Base-by-base conservation (phyloP, 768 basidiomycete genomes). In the Hygrophoropsis aurantiaca region DNA sequence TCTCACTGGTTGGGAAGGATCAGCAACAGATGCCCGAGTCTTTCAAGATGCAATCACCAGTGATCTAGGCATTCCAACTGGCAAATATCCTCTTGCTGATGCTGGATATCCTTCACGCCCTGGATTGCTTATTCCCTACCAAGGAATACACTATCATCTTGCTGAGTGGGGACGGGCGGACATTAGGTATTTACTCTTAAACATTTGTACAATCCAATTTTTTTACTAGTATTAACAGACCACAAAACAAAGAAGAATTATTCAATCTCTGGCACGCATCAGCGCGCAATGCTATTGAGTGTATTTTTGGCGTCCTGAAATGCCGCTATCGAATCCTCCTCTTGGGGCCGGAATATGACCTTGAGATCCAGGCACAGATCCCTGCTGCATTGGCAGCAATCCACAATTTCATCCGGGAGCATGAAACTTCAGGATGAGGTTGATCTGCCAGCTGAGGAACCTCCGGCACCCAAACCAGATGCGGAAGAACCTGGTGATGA, bases 241-340 rank as follows among this genome's bases (percentile, higher is more conserved):
- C 72, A 30, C 32, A 11, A 42, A 70, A 66, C 34, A 47, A 59
- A 30, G 57, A 74, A 54, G 71, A 76, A 51, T 53, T 75, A 1
- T 75, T 64, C 48, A 77, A 74, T 58, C 59, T 76, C 3, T 56
- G 63, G 18, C 71, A 77, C 59, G 59, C 71, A 8, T 58, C 57
- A 46, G 64, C 62, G 39, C 60, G 58, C 1, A 77, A 73, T 63
- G 59, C 71, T 24, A 55, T 73, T 47, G 69, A 73, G 49, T 54
- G 49, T 11, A 69, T 72, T 25, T 72, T 72, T 62, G 71, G 70
- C 42, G 60, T 72, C 4, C 8, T 67, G 37, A 73, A 72, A 55
- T 43, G 51, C 15, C 44, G 55, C 7, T 65, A 59, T 44, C 41
- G 26, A n/a, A 41, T 62, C 10, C 46, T 61, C 24, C 34, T 46